Evolutionary conservation across 2,329 filamentous ascomycete species (phyloP).

Genomic region (Fonsecaea monophora): DNA sequence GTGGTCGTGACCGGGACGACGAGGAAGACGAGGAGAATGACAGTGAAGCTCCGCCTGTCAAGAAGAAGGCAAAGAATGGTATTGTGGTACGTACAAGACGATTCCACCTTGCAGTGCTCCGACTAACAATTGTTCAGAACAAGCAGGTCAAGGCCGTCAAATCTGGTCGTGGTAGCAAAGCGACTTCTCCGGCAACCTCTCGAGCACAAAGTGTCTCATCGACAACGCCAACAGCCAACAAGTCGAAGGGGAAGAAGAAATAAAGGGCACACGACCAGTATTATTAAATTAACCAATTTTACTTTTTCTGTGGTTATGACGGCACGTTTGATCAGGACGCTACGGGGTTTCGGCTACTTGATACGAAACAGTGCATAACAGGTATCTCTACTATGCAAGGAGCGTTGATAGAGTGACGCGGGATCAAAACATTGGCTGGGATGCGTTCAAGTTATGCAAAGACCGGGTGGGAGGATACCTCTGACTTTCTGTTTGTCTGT

Average conservation of each 20-base stretch:
- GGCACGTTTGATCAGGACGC: conserved; percentile 5
- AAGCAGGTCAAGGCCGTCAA: conserved; percentile 92
- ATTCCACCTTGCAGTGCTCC: background rate
- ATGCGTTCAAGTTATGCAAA: background rate
- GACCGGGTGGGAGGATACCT: background rate
- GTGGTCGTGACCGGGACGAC: conserved; percentile 63
- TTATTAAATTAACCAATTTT: background rate
- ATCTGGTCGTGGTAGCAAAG: conserved; percentile 53
- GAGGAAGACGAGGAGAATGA: conserved; percentile 87
- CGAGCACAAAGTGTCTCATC: conserved; percentile 88
- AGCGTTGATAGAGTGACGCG: conserved; percentile 2
- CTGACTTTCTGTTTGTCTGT: background rate
- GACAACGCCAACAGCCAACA: conserved; percentile 58
- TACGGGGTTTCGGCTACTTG: conserved; percentile 6
- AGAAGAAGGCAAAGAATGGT: conserved; percentile 87
- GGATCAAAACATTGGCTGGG: background rate
- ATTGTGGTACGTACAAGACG: conserved; percentile 68
- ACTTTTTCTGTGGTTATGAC: conserved; percentile 11
- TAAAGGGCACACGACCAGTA: conserved; percentile 40
- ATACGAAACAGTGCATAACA: conserved; percentile 1
- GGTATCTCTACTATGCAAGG: background rate
- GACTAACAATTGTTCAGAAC: conserved; percentile 66
- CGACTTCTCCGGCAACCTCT: conserved; percentile 77
- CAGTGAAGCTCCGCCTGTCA: conserved; percentile 79
- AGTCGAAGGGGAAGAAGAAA: conserved; percentile 60